Percentiles rank a stretch among this genome's conserved stretches.
These are phyloP conservation scores for Agrostemma githago DNA, from an alignment of 148 eudicot genomes.

Conservation along the genomic window DNA sequence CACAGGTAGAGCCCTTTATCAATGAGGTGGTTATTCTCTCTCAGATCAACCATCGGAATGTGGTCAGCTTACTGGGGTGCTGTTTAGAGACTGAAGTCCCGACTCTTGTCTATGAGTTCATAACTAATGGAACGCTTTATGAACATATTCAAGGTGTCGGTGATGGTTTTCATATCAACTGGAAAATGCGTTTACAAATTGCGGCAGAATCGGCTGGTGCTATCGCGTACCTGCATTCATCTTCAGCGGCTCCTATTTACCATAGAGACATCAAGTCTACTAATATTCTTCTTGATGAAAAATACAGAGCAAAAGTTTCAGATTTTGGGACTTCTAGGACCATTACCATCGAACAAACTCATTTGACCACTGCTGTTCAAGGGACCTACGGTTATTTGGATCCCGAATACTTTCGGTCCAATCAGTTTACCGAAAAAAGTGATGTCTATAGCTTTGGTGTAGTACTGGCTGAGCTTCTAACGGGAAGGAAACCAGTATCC, in stretches of 20 bases:
- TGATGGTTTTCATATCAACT: constrained; percentile 6
- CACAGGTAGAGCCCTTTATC: too few relatives aligned
- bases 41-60: too few relatives aligned
- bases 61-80: too few relatives aligned
- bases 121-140: too few relatives aligned
- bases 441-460: constrained; percentile 26
- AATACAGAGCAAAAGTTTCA: constrained; percentile 19
- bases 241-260: constrained; percentile 8
- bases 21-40: too few relatives aligned
- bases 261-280: constrained; percentile 22
- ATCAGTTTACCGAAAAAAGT: constrained; percentile 15
- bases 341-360: constrained; percentile 19
- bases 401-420: constrained; percentile 25
- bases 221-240: constrained; percentile 18
- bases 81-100: too few relatives aligned
- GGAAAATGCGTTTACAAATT: constrained; percentile 17
- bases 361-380: constrained; percentile 22
- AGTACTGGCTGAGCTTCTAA: constrained; percentile 15
- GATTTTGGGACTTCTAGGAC: constrained; percentile 20
- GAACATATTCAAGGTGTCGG: constrained; percentile 2
- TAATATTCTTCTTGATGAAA: not conserved
- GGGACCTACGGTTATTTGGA: constrained; percentile 26
- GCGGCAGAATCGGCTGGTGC: constrained; percentile 21
- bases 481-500: constrained; percentile 7
- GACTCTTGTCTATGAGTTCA: too few relatives aligned